Evolutionary conservation across 768 basidiomycete species (phyloP), one percentile per base, ranked within the genome.

Genomic region (Gymnopilus dilepis): DNA sequence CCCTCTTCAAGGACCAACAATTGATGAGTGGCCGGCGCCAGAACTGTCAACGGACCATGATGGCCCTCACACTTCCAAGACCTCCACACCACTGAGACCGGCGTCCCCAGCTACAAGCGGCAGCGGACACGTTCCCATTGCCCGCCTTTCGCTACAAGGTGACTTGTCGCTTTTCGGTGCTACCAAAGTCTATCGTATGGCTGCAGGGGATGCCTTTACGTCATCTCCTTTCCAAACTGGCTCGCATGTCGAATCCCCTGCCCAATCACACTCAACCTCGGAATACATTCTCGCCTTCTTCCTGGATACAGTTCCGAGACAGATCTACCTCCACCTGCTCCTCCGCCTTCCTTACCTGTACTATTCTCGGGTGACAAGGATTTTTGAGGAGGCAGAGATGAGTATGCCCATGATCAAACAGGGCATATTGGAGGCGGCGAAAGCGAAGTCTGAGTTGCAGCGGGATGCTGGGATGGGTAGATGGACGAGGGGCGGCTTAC

Each of bases 301-400:
- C 26, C 42, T 72, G 28, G 71, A 74, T 42, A 65, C 65, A 8
- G 13, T 76, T 33, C 74, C 75, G 0, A 65, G 74, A 3, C 67
- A 75, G 34, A 37, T 77, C 2, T 80, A 81, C 60, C 65, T 77
- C 7, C 66, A 75, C 62, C 51, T 76, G 19, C 82, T 90, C 4
- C 75, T 91, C 9, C 79, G 84, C 30, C 78, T 91, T 4, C 90
- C 89, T 2, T 78, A 83, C 3, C 70, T 90, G 19, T 91, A 91
- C 68, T 90, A 88, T 70, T 81, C 85, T 1, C 82, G 90, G 1
- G 89, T 91, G n/a, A 80, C 85, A 4, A 78, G 82, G 33, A 80
- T 91, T 30, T 90, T 89, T 56, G 82, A 87, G 59, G 87, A 87
- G 43, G 87, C 89, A 1, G 83, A 88, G 40, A 75, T 91, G 47